These are phyloP conservation scores for Dactylellina sp. DNA, from an alignment of 2,329 filamentous ascomycete genomes.

Conservation along the genomic window DNA sequence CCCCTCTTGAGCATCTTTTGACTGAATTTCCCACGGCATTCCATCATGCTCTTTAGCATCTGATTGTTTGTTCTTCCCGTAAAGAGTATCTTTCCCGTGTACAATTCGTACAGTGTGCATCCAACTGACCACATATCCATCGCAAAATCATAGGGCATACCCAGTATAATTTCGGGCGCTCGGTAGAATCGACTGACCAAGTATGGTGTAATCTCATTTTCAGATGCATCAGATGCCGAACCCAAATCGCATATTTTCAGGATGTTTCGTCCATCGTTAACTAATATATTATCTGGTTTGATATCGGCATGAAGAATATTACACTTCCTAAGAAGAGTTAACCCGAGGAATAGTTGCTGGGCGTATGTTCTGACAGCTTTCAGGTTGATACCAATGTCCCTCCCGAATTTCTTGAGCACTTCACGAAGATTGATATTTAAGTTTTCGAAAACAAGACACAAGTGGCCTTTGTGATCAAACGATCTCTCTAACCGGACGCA, in stretches of 20 bases:
- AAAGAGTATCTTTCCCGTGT: slow-evolving; percentile 97
- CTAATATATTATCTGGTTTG: slow-evolving; percentile 97
- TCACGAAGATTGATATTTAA: slow-evolving; percentile 90
- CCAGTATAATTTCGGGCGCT: slow-evolving; percentile 91
- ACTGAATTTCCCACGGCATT: slow-evolving; percentile 91
- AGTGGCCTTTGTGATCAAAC: slow-evolving; percentile 93
- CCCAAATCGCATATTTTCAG: slow-evolving; percentile 97
- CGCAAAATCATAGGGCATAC: slow-evolving; percentile 93
- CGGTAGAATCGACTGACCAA: slow-evolving; percentile 97
- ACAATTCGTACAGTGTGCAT: slow-evolving; percentile 95
- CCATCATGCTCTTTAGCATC: slow-evolving; percentile 96
- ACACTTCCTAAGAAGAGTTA: slow-evolving; percentile 88
- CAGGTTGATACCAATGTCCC: slow-evolving; percentile 91
- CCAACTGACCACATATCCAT: slow-evolving; percentile 99
- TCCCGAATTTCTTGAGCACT: slow-evolving; percentile 93
- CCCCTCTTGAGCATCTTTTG: slow-evolving; percentile 88
- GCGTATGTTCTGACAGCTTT: slow-evolving; percentile 88
- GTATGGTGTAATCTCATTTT: slow-evolving; percentile 93
- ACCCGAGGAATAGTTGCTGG: slow-evolving; percentile 90
- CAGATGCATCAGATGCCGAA: slow-evolving; percentile 90
- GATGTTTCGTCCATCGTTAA: slow-evolving; percentile 83
- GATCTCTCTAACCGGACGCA: slow-evolving; percentile 86
- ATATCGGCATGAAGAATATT: slow-evolving; percentile 95
- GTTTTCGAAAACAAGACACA: slow-evolving; percentile 98
- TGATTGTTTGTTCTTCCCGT: slow-evolving; percentile 96